Conservation (phyloP, 495 filamentous ascomycete species). For the Penicillium soppii region DNA sequence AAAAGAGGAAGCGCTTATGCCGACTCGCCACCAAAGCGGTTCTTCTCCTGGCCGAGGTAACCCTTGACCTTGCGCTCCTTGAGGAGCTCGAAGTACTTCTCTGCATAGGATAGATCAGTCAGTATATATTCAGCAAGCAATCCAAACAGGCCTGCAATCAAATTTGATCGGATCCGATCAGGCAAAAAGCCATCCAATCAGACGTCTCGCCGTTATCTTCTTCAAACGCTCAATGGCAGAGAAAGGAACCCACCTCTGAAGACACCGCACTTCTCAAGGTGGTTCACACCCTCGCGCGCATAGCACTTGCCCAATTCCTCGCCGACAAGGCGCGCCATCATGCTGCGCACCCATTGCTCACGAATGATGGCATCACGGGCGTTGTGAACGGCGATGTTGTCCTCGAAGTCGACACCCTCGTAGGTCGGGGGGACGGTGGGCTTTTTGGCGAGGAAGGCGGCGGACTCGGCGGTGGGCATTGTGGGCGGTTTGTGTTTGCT, state of each 20-base stretch:
- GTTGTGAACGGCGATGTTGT: conserved; percentile 83
- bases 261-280: conserved; percentile 92
- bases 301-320: conserved; percentile 98
- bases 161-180: background rate
- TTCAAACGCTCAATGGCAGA: no score
- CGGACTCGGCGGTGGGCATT: conserved; percentile 93
- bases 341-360: conserved; percentile 95
- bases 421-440: conserved; percentile 91
- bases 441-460: conserved; percentile 89
- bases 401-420: conserved; percentile 95
- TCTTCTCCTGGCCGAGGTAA: conserved; percentile 90
- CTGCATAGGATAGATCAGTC: conserved; percentile 42
- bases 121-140: background rate
- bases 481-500: conserved; percentile 17
- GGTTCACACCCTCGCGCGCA: conserved; percentile 89
- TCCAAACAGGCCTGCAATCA: background rate
- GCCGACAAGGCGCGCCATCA: conserved; percentile 93
- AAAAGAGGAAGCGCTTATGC: conserved; percentile 2
- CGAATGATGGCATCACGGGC: conserved; percentile 92
- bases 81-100: conserved; percentile 90
- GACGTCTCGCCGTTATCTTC: no score
- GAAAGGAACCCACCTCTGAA: conserved; percentile 67
- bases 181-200: background rate
- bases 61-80: conserved; percentile 81
- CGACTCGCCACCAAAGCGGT: conserved; percentile 55